Evolutionary conservation across 2,329 filamentous ascomycete genomes (phyloP), one percentile per base, ranked within the genome.

Genomic region (Xylariaceae sp.): DNA sequence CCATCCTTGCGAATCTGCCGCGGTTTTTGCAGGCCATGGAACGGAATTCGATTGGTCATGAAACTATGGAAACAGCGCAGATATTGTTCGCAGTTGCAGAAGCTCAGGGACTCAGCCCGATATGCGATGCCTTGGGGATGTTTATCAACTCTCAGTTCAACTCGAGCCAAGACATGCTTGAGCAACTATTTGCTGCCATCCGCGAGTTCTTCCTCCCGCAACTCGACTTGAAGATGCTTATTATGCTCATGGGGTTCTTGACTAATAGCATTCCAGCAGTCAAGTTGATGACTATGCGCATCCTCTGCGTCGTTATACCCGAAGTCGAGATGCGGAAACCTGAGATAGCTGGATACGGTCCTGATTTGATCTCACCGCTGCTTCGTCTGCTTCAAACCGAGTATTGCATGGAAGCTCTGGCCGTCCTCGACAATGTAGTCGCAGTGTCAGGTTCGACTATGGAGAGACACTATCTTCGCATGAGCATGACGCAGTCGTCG

Each of bases 401-500:
- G 61, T 92, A 92, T 69, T 97, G 92, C 72, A 91, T 94, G 73
- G 89, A 96, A 70, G 94, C 94, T 9, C 78, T 99, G 8, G 86
- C 91, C 65, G 93, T 99, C 0, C 79, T 99, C 60, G 94, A 99
- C 73, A 90, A 93, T 64, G 94, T 97, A 67, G 96, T 97, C 83
- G 90, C 89, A 34, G 93, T 97, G 79, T 92, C 92, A 0, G 89
- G 90, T 3, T 92, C 89, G 37, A 89, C 93, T 1, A 91, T 96
- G 82, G 94, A 97, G 73, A 91, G 90, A 68, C 91, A 97, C 68
- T 92, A 97, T 70, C 78, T 99, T 60, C 86, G 94, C 45, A 99
- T 99, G 95, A 97, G 93, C 74, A 97, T 99, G 91, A 92, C 92
- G 4, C 88, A 90, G 10, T 87, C 89, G 1, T 91, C 92, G 2